These are phyloP conservation scores for Stylonectria norvegica DNA, from an alignment of 2,329 filamentous ascomycete genomes.

Conservation along the genomic window DNA sequence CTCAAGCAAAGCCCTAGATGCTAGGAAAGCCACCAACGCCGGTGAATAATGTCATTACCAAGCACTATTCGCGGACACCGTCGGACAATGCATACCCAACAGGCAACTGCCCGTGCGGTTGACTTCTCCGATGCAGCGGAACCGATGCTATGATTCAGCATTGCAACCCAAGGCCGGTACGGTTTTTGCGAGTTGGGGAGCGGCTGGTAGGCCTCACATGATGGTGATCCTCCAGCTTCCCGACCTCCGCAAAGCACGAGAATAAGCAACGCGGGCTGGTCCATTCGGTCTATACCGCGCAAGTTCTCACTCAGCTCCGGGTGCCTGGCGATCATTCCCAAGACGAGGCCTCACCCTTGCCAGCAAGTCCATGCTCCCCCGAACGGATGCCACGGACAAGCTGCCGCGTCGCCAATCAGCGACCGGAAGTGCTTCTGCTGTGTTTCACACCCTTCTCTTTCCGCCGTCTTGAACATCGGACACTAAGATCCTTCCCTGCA, in stretches of 20 bases:
- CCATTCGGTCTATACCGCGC: too few relatives aligned
- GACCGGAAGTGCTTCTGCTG: slow-evolving; percentile 1
- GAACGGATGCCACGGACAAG: slow-evolving; percentile 14
- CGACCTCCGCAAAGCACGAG: too few relatives aligned
- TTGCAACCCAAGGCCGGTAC: too few relatives aligned
- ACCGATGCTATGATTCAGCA: too few relatives aligned
- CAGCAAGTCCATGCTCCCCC: slow-evolving; percentile 1
- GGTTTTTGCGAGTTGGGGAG: slow-evolving; percentile 3
- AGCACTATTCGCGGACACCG: too few relatives aligned
- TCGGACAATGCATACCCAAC: too few relatives aligned
- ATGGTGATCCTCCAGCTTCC: too few relatives aligned
- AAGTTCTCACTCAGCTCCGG: slow-evolving; percentile 12
- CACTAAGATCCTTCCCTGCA: neutral
- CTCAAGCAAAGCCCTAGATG: slow-evolving; percentile 15
- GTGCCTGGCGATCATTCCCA: slow-evolving; percentile 21
- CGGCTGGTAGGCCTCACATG: too few relatives aligned
- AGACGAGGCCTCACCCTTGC: neutral
- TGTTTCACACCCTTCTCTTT: neutral
- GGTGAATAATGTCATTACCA: slow-evolving; percentile 9
- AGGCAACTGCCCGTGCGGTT: too few relatives aligned
- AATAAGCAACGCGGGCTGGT: too few relatives aligned
- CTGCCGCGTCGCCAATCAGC: slow-evolving; percentile 24
- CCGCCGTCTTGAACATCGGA: neutral
- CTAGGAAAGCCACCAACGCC: slow-evolving; percentile 7
- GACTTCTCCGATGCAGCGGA: too few relatives aligned